phyloP scores from a whole-genome alignment of 75 land plant genomes.

The Sequoia sempervirens region DNA sequence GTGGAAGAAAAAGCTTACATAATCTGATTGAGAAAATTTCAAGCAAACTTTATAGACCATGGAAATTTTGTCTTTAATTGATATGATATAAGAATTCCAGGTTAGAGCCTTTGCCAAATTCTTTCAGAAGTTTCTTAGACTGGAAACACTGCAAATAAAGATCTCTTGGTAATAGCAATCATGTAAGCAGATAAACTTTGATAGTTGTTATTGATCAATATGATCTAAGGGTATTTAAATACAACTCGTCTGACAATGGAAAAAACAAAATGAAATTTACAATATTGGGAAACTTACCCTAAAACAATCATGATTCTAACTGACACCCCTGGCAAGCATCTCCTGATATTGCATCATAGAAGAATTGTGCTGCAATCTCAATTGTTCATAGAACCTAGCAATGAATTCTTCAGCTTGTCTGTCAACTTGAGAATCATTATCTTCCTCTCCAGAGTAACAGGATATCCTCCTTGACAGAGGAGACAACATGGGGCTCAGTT shows the following conservation, averaged over 20 bases:
- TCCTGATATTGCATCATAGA: constrained; percentile 10
- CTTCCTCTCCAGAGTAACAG: not conserved
- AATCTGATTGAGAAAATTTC: too few relatives aligned
- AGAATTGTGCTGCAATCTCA: constrained; percentile 27
- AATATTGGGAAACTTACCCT: not conserved
- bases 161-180: not conserved
- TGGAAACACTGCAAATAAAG: too few relatives aligned
- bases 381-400: constrained; percentile 45
- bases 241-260: not conserved
- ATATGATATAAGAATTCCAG: too few relatives aligned
- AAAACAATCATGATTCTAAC: not conserved
- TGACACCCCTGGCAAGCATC: constrained; percentile 12
- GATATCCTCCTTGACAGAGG: constrained; percentile 6
- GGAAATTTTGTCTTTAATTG: too few relatives aligned
- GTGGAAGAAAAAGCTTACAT: too few relatives aligned
- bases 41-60: too few relatives aligned
- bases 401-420: constrained; percentile 58
- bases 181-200: not conserved
- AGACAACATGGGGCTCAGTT: constrained; percentile 6
- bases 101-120: too few relatives aligned
- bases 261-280: not conserved
- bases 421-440: constrained; percentile 29
- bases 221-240: not conserved
- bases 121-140: too few relatives aligned
- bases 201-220: not conserved